phyloP scores from a whole-genome alignment of 805 yeast species.

The Yamadazyma phyllophila region DNA sequence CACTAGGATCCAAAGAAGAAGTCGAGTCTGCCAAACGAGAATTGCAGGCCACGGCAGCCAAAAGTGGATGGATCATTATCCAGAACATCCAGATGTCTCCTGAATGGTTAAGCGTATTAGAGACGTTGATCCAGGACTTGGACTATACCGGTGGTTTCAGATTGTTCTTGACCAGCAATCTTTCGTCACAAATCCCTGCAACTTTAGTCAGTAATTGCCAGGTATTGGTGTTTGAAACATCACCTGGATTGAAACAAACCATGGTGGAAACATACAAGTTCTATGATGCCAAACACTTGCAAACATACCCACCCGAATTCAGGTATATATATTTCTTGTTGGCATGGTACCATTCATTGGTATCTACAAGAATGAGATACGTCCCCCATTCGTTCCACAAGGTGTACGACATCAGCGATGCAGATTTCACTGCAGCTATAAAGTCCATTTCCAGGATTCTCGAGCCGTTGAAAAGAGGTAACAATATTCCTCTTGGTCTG shows the following conservation, averaged over 20 bases:
- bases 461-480: constrained; percentile 15
- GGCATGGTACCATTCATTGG: constrained; percentile 68
- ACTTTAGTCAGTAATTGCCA: constrained; percentile 54
- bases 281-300: constrained; percentile 10
- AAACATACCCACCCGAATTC: constrained; percentile 40
- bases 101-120: constrained; percentile 58
- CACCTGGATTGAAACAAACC: constrained; percentile 55
- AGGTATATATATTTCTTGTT: constrained; percentile 51
- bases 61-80: constrained; percentile 68
- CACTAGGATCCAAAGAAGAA: constrained; percentile 78
- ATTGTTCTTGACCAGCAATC: constrained; percentile 63
- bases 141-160: constrained; percentile 43
- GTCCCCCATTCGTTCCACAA: constrained; percentile 62
- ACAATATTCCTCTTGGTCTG: constrained; percentile 27
- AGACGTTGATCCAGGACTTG: constrained; percentile 26
- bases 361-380: constrained; percentile 57
- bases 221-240: constrained; percentile 59
- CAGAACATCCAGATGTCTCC: constrained; percentile 80
- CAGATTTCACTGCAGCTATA: constrained; percentile 59
- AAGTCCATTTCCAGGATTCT: constrained; percentile 44
- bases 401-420: constrained; percentile 66
- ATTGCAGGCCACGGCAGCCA: constrained; percentile 31
- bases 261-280: constrained; percentile 37
- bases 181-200: constrained; percentile 49
- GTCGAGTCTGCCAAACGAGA: constrained; percentile 50